Conservation (phyloP, 768 basidiomycete genomes). For the Daedaleopsis sinensis region DNA sequence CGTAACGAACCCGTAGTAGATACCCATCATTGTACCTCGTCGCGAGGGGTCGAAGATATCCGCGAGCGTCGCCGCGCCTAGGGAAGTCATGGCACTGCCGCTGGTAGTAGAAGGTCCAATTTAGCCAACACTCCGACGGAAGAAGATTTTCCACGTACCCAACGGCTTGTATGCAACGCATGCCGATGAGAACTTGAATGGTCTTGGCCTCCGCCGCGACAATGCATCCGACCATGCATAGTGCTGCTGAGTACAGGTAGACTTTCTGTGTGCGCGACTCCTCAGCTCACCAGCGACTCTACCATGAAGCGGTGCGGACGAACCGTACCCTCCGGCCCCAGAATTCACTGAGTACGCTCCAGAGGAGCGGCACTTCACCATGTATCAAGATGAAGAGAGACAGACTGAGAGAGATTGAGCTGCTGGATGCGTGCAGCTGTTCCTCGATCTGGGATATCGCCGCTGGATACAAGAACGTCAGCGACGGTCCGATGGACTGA, state of each 20-base stretch:
- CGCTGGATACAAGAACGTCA: slow-evolving; percentile 37
- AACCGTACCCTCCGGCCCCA: slow-evolving; percentile 67
- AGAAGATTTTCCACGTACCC: slow-evolving; percentile 44
- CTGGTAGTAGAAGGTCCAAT: slow-evolving; percentile 31
- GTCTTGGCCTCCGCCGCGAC: slow-evolving; percentile 57
- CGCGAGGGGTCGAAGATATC: slow-evolving; percentile 78
- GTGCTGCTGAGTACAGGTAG: slow-evolving; percentile 52
- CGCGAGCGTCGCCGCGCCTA: slow-evolving; percentile 78
- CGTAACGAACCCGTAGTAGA: slow-evolving; percentile 55
- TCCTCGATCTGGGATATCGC: slow-evolving; percentile 61
- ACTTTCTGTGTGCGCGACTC: slow-evolving; percentile 41
- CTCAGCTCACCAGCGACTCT: not conserved
- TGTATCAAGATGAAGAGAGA: slow-evolving; percentile 77
- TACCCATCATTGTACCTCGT: slow-evolving; percentile 79
- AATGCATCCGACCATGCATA: slow-evolving; percentile 58
- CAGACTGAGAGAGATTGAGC: slow-evolving; percentile 67
- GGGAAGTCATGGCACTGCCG: slow-evolving; percentile 65
- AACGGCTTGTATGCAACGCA: slow-evolving; percentile 68
- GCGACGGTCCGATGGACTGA: not conserved
- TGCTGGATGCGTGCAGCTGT: slow-evolving; percentile 59
- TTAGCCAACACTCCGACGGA: no score
- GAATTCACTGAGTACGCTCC: slow-evolving; percentile 74
- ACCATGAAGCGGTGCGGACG: no score
- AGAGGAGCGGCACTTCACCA: slow-evolving; percentile 65
- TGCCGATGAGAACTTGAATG: slow-evolving; percentile 65